Percentiles rank a stretch among this genome's conserved stretches.
Evolutionary conservation across 2,329 filamentous ascomycete genomes (phyloP).

Genomic region (Aureobasidium pullulans): DNA sequence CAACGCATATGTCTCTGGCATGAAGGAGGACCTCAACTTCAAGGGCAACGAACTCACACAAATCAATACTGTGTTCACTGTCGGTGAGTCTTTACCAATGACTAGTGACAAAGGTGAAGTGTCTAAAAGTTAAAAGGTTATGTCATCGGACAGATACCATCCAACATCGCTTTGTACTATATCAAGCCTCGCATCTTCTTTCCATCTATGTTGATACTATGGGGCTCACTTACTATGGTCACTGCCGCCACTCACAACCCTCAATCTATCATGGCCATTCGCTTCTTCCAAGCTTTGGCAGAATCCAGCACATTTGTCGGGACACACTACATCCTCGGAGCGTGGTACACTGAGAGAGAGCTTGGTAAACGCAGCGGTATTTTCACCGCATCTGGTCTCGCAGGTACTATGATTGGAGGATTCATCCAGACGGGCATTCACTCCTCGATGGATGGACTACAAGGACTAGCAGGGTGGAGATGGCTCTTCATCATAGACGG

Average conservation of each 20-base stretch:
- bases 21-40: conserved; percentile 46
- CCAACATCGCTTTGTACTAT: conserved; percentile 39
- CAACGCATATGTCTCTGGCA: conserved; percentile 50
- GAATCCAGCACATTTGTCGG: conserved; percentile 37
- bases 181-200: conserved; percentile 53
- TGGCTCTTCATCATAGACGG: conserved; percentile 56
- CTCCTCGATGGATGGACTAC: conserved; percentile 35
- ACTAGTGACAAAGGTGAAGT: conserved; percentile 48
- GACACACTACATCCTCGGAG: conserved; percentile 16
- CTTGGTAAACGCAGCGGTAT: conserved; percentile 40
- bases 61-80: conserved; percentile 27
- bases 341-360: conserved; percentile 16
- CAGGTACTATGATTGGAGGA: conserved; percentile 47
- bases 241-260: conserved; percentile 48
- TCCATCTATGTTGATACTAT: conserved; percentile 45
- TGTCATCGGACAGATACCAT: conserved; percentile 46
- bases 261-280: conserved; percentile 52
- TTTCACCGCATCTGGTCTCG: conserved; percentile 45
- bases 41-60: conserved; percentile 43
- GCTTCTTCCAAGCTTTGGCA: conserved; percentile 43
- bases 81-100: conserved; percentile 47
- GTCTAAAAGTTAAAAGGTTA: conserved; percentile 46
- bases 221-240: conserved; percentile 54
- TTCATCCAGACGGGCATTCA: conserved; percentile 31
- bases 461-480: conserved; percentile 44